Base-by-base conservation (phyloP, 257 asterid species). In the Solanum gandarillasii region DNA sequence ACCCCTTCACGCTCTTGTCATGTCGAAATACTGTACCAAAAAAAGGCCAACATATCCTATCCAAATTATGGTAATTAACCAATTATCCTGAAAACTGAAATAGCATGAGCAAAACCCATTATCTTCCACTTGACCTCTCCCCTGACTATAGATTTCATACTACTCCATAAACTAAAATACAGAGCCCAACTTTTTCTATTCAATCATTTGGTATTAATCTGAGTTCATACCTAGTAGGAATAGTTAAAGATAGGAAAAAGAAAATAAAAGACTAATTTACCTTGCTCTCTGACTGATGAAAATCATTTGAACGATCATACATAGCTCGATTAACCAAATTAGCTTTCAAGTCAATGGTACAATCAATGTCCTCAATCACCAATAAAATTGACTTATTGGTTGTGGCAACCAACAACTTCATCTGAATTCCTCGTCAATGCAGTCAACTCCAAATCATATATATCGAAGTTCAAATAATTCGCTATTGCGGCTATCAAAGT, bases 281-380 rank as follows among this genome's bases (percentile, higher is more conserved):
- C 55, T 1, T 76, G 35, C 35, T 39, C 25, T 39, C 60, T 76
- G 2, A 5, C 4, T 76, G 60, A 76, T 76, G 21, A 76, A 12
- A 76, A 76, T 20, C 84, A 39, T 76, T 7, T 76, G 60, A 39
- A 39, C 0, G 9, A 39, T 4, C 35, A 76, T 12, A 10, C 25
- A 23, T 21, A n/a, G 35, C 35, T 39, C 35, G 35, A n/a, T 39
- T 67, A 35, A 34, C 20, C 46, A 86, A 75, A 75, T 89, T 86
- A 23, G 39, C 52, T 65, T 87, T 68, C 89, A 83, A 83, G 8
- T 89, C 78, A 67, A 84, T 67, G 31, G 74, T 87, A 86, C 89
- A 88, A 46, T 90, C 91, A 65, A 90, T 86, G 39, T 90, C 91
- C 87, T 88, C 90, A 7, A 88, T 55, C 75, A 88, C 91, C 52